These are phyloP conservation scores for Metschnikowia amazonensis DNA, from an alignment of 805 yeast species.

Conservation along the genomic window DNA sequence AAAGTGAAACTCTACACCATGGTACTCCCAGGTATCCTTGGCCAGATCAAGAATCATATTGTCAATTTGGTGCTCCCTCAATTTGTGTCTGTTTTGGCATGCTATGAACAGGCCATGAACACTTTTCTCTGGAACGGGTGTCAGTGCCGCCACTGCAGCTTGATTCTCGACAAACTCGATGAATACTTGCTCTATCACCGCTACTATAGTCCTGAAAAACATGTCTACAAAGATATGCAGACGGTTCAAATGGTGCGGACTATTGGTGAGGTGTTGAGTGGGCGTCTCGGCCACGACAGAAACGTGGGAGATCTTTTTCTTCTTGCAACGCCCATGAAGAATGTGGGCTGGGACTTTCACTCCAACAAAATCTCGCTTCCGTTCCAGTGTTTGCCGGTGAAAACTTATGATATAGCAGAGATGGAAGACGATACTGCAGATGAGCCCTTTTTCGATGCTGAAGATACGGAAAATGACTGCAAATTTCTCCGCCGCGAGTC, in stretches of 20 bases:
- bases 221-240: conserved; percentile 55
- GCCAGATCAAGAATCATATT: conserved; percentile 24
- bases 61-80: conserved; percentile 54
- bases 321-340: conserved; percentile 17
- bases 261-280: conserved; percentile 41
- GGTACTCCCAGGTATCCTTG: conserved; percentile 41
- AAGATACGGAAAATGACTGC: conserved; percentile 16
- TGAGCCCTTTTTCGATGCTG: conserved; percentile 23
- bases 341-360: conserved; percentile 34
- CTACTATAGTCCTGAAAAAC: conserved; percentile 46
- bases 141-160: conserved; percentile 54
- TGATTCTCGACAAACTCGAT: conserved; percentile 50
- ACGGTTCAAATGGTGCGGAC: conserved; percentile 55
- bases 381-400: conserved; percentile 32
- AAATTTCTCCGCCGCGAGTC: conserved; percentile 13
- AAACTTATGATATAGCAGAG: conserved; percentile 35
- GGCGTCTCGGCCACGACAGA: conserved; percentile 12
- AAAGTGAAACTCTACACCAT: conserved; percentile 50
- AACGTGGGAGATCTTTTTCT: conserved; percentile 17
- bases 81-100: conserved; percentile 53
- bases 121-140: conserved; percentile 79
- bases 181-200: conserved; percentile 61
- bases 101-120: conserved; percentile 69
- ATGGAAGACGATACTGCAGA: conserved; percentile 29
- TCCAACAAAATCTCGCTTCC: conserved; percentile 23